Conservation (phyloP, 352 stramenopile species). For the Phytopythium cucurbitacearum region DNA sequence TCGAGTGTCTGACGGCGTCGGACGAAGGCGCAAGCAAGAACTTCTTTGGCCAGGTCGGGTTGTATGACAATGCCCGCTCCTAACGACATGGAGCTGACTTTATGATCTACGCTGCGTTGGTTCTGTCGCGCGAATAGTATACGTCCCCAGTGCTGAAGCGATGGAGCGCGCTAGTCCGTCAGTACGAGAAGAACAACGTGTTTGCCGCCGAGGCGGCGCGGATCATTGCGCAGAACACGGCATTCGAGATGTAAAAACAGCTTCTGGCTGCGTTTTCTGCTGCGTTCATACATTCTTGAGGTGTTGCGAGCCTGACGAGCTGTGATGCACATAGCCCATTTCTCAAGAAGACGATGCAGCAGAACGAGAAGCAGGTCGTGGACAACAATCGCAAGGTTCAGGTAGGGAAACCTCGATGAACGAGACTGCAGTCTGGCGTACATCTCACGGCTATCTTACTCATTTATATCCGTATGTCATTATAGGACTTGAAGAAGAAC, state of each 20-base stretch:
- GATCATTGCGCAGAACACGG: slow-evolving; percentile 69
- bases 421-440: too few relatives aligned
- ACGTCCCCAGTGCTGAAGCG: slow-evolving; percentile 70
- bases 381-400: slow-evolving; percentile 79
- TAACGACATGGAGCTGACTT: not conserved
- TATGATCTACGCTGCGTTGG: not conserved
- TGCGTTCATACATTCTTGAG: not conserved
- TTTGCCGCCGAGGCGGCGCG: slow-evolving; percentile 70
- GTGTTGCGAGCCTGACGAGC: slow-evolving; percentile 1
- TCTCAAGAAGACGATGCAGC: slow-evolving; percentile 68
- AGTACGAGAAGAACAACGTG: slow-evolving; percentile 81
- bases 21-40: slow-evolving; percentile 58
- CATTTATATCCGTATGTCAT: not conserved
- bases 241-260: slow-evolving; percentile 63
- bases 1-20: slow-evolving; percentile 54
- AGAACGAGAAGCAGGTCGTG: slow-evolving; percentile 77
- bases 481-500: slow-evolving; percentile 58
- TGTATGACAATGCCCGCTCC: not conserved
- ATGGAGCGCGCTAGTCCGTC: slow-evolving; percentile 56
- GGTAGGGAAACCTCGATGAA: slow-evolving; percentile 17
- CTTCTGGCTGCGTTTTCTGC: not conserved
- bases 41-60: slow-evolving; percentile 66
- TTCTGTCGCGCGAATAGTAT: slow-evolving; percentile 34
- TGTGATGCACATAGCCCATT: slow-evolving; percentile 38
- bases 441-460: not conserved